Evolutionary conservation across 352 stramenopile species (phyloP), one percentile per base, ranked within the genome.

Genomic region (Globisporangium acanthophoron): DNA sequence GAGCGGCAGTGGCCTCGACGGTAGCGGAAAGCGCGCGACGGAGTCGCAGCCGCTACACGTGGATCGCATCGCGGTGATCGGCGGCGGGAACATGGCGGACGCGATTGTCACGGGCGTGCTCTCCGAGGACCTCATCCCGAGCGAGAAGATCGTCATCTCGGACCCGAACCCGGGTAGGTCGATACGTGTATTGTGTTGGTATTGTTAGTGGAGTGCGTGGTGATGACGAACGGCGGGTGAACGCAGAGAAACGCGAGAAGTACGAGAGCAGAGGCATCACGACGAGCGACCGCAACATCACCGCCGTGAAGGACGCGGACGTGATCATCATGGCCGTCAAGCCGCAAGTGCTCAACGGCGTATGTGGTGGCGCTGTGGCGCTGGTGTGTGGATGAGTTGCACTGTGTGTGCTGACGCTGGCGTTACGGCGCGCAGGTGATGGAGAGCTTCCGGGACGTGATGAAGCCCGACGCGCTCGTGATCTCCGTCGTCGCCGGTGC

Each of bases 261-360:
- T 93, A 90, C 62, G 62, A 66, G 31, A 62, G 73, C 39, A 68
- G 77, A 55, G 57, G 82, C 35, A 76, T 93, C 40, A 58, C 70
- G 35, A 85, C 84, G 1, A 84, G 76, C 56, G 76, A 84, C 53
- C 69, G 77, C 43, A 93, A 91, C 49, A 67, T 73, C 49, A 59
- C 59, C 3, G 80, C 84, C 7, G 69, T 91, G 15, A 79, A 83
- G 33, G 80, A 86, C 54, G 83, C 88, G n/a, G 83, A 98, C 56
- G 76, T 98, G 39, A 88, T 98, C 60, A 76, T 98, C 35, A 75
- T 97, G 54, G 91, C 89, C 7, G 90, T 98, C 18, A 98, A 98
- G 70, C 96, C 96, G 12, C 96, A 98, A 81, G 96, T 98, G 65
- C 67, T 97, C 0, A 77, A 80, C 5, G 77, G 93, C 29, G 87